Conservation (phyloP, 352 stramenopile species). For the Saprolegnia diclina region DNA sequence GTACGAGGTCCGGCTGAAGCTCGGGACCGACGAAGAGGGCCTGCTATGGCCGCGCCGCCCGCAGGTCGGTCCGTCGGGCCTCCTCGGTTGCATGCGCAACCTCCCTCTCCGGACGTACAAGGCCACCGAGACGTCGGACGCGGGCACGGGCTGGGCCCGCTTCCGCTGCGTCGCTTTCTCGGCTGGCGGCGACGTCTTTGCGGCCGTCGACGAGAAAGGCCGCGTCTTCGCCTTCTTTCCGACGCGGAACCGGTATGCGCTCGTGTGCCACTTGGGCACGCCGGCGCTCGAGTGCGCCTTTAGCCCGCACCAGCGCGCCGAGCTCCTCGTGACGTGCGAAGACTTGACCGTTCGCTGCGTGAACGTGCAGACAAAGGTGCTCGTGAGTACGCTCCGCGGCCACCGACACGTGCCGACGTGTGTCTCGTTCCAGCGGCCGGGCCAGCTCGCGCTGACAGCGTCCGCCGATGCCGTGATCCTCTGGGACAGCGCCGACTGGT, state of each 20-base stretch:
- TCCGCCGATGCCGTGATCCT: conserved; percentile 76
- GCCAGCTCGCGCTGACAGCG: conserved; percentile 62
- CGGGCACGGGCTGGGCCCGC: neutral
- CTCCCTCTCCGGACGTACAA: conserved; percentile 51
- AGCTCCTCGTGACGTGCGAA: conserved; percentile 79
- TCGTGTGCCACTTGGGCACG: conserved; percentile 62
- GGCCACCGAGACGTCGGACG: conserved; percentile 32
- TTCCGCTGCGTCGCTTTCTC: conserved; percentile 74
- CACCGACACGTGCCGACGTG: conserved; percentile 49
- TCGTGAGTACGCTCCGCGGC: conserved; percentile 73
- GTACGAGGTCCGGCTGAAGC: conserved; percentile 36
- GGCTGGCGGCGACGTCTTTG: conserved; percentile 51
- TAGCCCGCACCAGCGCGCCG: conserved; percentile 53
- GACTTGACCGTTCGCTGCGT: conserved; percentile 75
- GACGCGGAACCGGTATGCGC: conserved; percentile 59
- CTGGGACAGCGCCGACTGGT: conserved; percentile 83
- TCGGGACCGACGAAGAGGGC: conserved; percentile 58
- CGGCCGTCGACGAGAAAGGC: conserved; percentile 66
- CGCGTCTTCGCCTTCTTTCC: conserved; percentile 79
- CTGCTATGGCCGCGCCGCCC: conserved; percentile 70
- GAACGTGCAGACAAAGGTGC: conserved; percentile 60
- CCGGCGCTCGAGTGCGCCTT: conserved; percentile 62
- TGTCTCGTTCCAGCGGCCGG: conserved; percentile 65
- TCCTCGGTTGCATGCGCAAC: conserved; percentile 67
- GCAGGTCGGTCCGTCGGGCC: conserved; percentile 56